Base-by-base conservation (phyloP, 495 filamentous ascomycete species). In the Aspergillus hancockii region DNA sequence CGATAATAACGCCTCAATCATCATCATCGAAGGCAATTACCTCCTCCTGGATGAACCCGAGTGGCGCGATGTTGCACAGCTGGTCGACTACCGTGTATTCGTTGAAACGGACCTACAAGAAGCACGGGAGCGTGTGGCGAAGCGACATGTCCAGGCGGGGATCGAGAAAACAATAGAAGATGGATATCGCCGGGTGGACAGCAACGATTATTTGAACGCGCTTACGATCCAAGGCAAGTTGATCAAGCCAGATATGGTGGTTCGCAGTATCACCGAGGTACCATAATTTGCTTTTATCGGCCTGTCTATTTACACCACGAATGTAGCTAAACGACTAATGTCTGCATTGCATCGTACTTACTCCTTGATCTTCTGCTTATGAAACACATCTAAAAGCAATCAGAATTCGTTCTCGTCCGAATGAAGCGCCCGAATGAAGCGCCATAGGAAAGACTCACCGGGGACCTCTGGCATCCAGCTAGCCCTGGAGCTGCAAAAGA, bases 381-480 rank as follows among this genome's bases (percentile, higher is more conserved):
- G 83, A 62, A 88, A 88, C 4, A 84, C 60, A 34, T 71, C 83
- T 85, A 14, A n/a, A 60, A 13, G 58, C 21, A 21, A 6, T 54
- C 53, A 66, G 49, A 43, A 46, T 30, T 5, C 45, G 31, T 14
- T 28, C 18, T 49, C 23, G 54, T 45, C 1, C 34, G 18, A 22
- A 52, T 5, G 57, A 59, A n/a, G n/a, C n/a, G n/a, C n/a, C n/a
- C n/a, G n/a, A n/a, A 38, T 38, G 6, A 18, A 41, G 38, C 3
- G 8, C 2, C 14, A 7, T n/a, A 12, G 51, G 40, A 41, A 43
- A 28, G 32, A 75, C 81, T 68, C 61, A 85, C 83, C 74, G 46
- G 75, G 75, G 22, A 88, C 70, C 65, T 85, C 81, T 0, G 84
- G 85, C 84, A 89, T 85, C 87, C 87, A 89, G 12, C 69, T 75